Base-by-base conservation (phyloP, 495 filamentous ascomycete species). In the Talaromyces trachyspermus region DNA sequence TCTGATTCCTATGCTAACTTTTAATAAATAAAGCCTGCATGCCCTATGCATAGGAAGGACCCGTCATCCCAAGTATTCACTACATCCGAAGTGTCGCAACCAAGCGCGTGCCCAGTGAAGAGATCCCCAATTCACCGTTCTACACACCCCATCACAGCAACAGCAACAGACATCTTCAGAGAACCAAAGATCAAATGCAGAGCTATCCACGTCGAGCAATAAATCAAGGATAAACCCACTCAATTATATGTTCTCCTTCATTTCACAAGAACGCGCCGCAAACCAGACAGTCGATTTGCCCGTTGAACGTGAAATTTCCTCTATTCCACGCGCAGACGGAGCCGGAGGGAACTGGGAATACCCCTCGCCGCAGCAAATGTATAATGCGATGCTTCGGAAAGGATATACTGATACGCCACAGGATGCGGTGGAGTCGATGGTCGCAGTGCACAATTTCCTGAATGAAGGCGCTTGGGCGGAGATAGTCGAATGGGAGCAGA, bases 321-420 rank as follows among this genome's bases (percentile, higher is more conserved):
- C 89, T 2, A 99, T 99, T 50, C 92, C 94, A 17, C 79, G 84
- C 46, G 89, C 86, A 52, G 78, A 83, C 54, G 76, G 74, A 30
- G 49, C 64, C 5, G 69, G 78, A 14, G 80, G 81, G 10, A 92
- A 88, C 57, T 97, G 92, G 92, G 94, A 96, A 63, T 97, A 97
- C 59, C 94, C 92, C 0, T 95, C 89, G 0, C 91, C 94, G 8
- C 94, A 97, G 68, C 92, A 97, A 63, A 97, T 97, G 92, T 97
- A 96, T 70, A 99, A 97, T 58, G 92, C 94, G 0, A 83, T 97
- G 72, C 67, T 95, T 45, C 83, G 94, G 43, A 97, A 99, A 64
- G 92, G 92, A 15, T 88, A 95, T 65, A 90, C 86, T 0, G 89
- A 96, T 58, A 95, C 91, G 0, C 89, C 92, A 37, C 79, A 85